Evolutionary conservation across 495 filamentous ascomycete genomes (phyloP).

Genomic region (Hypoxylon fragiforme): DNA sequence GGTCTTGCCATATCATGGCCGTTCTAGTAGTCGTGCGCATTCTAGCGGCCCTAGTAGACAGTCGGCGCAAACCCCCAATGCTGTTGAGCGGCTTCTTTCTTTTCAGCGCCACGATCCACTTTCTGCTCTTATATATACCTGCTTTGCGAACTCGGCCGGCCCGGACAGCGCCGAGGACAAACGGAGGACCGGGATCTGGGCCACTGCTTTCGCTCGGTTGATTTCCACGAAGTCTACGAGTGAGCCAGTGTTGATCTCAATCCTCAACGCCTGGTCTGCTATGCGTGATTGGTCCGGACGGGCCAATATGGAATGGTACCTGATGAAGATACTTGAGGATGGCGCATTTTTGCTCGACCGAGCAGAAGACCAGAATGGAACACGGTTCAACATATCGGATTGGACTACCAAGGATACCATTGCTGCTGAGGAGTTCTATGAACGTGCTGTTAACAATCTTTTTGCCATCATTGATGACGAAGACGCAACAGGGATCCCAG

Average conservation of each 20-base stretch:
- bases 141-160: constrained; percentile 82
- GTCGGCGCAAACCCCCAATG: constrained; percentile 56
- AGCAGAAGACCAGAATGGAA: constrained; percentile 68
- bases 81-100: constrained; percentile 72
- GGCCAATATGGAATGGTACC: constrained; percentile 85
- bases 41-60: constrained; percentile 45
- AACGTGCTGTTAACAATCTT: constrained; percentile 75
- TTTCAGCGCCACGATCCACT: constrained; percentile 88
- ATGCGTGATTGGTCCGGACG: constrained; percentile 88
- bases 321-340: constrained; percentile 90
- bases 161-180: constrained; percentile 76
- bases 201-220: constrained; percentile 80
- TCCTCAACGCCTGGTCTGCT: constrained; percentile 82
- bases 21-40: constrained; percentile 57
- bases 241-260: constrained; percentile 67
- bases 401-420: constrained; percentile 70
- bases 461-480: constrained; percentile 83
- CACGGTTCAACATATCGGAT: constrained; percentile 65
- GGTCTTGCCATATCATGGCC: constrained; percentile 70
- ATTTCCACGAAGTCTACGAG: constrained; percentile 57
- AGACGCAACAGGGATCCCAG: constrained; percentile 79
- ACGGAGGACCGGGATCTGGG: constrained; percentile 80
- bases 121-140: constrained; percentile 81
- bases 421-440: constrained; percentile 87
- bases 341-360: constrained; percentile 86